Percentiles rank a stretch among this genome's conserved stretches.
These are phyloP conservation scores for Didymella pinodella DNA, from an alignment of 2,329 filamentous ascomycete genomes.

Conservation along the genomic window DNA sequence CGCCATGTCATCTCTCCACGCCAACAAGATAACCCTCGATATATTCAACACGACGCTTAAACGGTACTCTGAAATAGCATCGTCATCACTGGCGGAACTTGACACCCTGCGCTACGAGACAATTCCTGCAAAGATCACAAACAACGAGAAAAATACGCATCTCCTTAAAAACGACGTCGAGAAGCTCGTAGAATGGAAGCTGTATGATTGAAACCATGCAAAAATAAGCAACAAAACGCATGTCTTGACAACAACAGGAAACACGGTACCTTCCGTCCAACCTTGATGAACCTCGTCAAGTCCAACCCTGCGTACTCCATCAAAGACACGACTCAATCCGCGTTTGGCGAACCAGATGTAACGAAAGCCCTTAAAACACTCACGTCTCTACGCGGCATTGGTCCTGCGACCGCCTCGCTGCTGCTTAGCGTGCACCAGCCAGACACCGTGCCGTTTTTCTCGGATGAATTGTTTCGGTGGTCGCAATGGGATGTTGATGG, in stretches of 20 bases:
- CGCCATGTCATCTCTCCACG: conserved; percentile 21
- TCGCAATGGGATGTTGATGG: conserved; percentile 62
- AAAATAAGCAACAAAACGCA: too few species aligned
- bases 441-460: conserved; percentile 73
- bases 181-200: conserved; percentile 52
- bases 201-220: conserved; percentile 28
- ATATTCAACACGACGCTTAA: conserved; percentile 34
- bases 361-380: conserved; percentile 61
- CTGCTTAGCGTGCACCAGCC: conserved; percentile 72
- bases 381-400: conserved; percentile 73
- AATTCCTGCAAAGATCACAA: conserved; percentile 34
- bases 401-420: conserved; percentile 80
- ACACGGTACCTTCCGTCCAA: conserved; percentile 61
- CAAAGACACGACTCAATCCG: conserved; percentile 60
- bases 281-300: conserved; percentile 57
- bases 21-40: conserved; percentile 26
- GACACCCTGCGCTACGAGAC: conserved; percentile 44
- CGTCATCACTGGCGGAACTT: conserved; percentile 41
- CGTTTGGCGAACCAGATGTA: conserved; percentile 50
- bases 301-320: conserved; percentile 65
- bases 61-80: conserved; percentile 38
- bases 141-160: conserved; percentile 18
- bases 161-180: conserved; percentile 43
- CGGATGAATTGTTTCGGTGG: conserved; percentile 81
- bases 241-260: conserved; percentile 43